phyloP scores from a whole-genome alignment of 2,329 filamentous ascomycete genomes.

The Phialophora tarda region DNA sequence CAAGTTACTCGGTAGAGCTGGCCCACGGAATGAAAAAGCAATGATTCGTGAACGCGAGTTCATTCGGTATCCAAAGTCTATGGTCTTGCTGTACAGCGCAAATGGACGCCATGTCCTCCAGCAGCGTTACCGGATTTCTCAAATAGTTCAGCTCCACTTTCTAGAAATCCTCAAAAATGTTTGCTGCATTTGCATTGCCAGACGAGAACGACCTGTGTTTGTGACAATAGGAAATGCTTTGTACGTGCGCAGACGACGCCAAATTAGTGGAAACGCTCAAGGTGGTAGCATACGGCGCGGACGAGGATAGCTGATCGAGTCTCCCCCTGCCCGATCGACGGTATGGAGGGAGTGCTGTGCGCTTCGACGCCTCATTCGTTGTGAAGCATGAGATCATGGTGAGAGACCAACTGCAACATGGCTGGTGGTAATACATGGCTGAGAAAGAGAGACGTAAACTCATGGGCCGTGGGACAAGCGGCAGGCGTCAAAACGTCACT shows the following conservation, averaged over 20 bases:
- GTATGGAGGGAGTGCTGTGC: too few species aligned
- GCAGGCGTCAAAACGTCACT: not conserved
- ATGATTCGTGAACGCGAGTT: slow-evolving; percentile 1
- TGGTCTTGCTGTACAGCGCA: not conserved
- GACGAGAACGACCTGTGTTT: not conserved
- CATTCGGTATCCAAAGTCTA: slow-evolving; percentile 4
- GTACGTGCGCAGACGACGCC: not conserved
- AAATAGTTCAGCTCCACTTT: not conserved
- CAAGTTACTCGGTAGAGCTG: not conserved
- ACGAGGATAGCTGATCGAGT: too few species aligned
- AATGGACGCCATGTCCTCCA: not conserved
- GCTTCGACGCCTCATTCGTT: not conserved
- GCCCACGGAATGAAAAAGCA: not conserved
- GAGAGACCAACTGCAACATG: not conserved
- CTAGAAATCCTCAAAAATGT: not conserved
- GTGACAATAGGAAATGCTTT: not conserved
- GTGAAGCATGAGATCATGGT: not conserved
- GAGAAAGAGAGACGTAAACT: not conserved
- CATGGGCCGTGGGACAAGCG: not conserved
- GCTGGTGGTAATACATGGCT: not conserved
- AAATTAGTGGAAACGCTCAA: too few species aligned
- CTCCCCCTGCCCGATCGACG: too few species aligned
- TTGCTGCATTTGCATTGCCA: not conserved
- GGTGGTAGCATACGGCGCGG: too few species aligned
- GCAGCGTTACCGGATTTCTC: not conserved